Conservation (phyloP, 2,329 filamentous ascomycete genomes). For the Magnaporthales sp. region DNA sequence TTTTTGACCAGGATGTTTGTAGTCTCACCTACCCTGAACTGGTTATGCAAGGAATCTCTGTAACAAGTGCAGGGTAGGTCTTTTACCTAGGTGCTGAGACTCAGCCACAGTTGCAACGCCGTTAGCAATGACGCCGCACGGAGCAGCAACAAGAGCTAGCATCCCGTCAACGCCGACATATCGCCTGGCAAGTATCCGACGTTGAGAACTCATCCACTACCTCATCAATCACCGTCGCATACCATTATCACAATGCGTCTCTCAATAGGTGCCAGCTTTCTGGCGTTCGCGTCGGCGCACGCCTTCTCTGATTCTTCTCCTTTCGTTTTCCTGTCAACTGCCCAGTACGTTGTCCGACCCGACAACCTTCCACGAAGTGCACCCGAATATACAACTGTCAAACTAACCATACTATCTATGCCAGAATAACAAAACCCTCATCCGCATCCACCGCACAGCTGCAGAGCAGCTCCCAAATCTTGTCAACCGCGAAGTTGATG, state of each 20-base stretch:
- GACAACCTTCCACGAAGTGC: background rate
- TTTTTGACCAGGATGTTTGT: background rate
- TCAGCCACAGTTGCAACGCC: background rate
- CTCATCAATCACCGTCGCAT: conserved; percentile 7
- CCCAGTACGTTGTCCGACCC: conserved; percentile 50
- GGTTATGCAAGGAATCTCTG: background rate
- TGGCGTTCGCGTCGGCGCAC: conserved; percentile 49
- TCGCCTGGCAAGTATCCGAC: background rate
- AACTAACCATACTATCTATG: conserved; percentile 6
- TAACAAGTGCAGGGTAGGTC: background rate
- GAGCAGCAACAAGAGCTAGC: background rate
- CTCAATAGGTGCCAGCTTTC: conserved; percentile 38
- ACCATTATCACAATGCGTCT: conserved; percentile 39
- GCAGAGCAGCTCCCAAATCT: conserved; percentile 37
- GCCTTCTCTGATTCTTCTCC: conserved; percentile 85
- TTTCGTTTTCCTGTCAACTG: conserved; percentile 79
- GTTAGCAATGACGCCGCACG: conserved; percentile 2
- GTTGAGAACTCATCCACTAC: conserved; percentile 9
- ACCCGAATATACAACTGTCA: background rate
- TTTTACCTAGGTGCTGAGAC: background rate
- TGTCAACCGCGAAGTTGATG: conserved; percentile 34
- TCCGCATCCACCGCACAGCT: conserved; percentile 30
- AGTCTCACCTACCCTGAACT: background rate
- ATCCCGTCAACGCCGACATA: conserved; percentile 2
- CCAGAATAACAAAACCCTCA: conserved; percentile 18